Evolutionary conservation across 1,139 yeast species (phyloP).

Genomic region (Saccharomyces pastorianus): DNA sequence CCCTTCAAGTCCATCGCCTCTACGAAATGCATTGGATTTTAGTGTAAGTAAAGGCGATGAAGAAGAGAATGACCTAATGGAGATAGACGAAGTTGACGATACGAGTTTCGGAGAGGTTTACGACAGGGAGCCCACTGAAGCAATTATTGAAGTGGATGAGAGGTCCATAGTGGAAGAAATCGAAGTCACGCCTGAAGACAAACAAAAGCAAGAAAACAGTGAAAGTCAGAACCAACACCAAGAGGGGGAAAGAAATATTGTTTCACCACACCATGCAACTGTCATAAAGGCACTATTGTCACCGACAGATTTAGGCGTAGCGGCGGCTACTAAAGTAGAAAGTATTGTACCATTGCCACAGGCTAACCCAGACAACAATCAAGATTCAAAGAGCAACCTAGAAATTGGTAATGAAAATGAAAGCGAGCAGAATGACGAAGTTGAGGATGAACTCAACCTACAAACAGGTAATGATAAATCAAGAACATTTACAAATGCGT

Average conservation of each 20-base stretch:
- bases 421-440: background rate
- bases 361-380: background rate
- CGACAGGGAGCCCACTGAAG: slow-evolving; percentile 1
- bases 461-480: background rate
- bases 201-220: background rate
- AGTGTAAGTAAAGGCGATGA: slow-evolving; percentile 7
- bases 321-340: slow-evolving; percentile 16
- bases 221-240: background rate
- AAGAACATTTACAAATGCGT: background rate
- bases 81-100: slow-evolving; percentile 6
- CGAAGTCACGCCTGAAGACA: background rate
- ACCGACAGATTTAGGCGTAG: slow-evolving; percentile 23
- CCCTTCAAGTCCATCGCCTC: slow-evolving; percentile 20
- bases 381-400: background rate
- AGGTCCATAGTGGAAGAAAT: background rate
- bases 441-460: background rate
- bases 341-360: background rate
- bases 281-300: slow-evolving; percentile 18
- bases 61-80: slow-evolving; percentile 1
- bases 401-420: background rate
- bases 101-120: background rate
- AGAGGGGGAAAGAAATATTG: background rate
- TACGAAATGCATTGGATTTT: slow-evolving; percentile 10
- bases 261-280: slow-evolving; percentile 1
- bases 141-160: background rate